A percentile compares a stretch with the other conserved stretches of the same genome.
phyloP scores from a whole-genome alignment of 1,284 basidiomycete species.

The Sporisorium graminicola region DNA sequence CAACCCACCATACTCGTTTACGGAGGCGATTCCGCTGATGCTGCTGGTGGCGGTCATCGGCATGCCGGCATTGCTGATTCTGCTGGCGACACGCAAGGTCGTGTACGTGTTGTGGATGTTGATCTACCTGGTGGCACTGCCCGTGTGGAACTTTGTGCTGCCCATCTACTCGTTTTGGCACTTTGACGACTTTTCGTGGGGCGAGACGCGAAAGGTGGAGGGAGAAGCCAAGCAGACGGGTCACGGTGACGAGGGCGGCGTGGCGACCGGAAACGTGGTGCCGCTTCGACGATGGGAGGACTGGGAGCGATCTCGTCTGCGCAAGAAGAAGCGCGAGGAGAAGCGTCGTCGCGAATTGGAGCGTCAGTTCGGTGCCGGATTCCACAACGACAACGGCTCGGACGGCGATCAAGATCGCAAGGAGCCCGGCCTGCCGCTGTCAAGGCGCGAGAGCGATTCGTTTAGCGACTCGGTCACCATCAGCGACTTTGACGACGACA shows the following conservation, averaged over 20 bases:
- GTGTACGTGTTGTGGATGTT: slow-evolving; percentile 98
- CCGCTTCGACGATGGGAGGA: slow-evolving; percentile 98
- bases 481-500: slow-evolving; percentile 81
- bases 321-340: slow-evolving; percentile 91
- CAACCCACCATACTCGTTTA: slow-evolving; percentile 84
- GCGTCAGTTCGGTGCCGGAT: slow-evolving; percentile 75
- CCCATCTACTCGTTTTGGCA: slow-evolving; percentile 98
- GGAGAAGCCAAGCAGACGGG: slow-evolving; percentile 74
- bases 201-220: slow-evolving; percentile 96
- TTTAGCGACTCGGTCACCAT: slow-evolving; percentile 43
- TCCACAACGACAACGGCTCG: slow-evolving; percentile 74
- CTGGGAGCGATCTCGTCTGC: slow-evolving; percentile 96
- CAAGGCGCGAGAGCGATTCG: slow-evolving; percentile 45
- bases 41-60: slow-evolving; percentile 90
- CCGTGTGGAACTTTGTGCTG: slow-evolving; percentile 74
- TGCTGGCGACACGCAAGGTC: slow-evolving; percentile 92
- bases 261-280: slow-evolving; percentile 76
- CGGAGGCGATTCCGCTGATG: slow-evolving; percentile 93
- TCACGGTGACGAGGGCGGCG: slow-evolving; percentile 78
- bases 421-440: slow-evolving; percentile 37
- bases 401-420: slow-evolving; percentile 52
- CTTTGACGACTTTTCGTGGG: slow-evolving; percentile 99
- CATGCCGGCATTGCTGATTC: slow-evolving; percentile 89
- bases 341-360: slow-evolving; percentile 73
- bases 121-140: slow-evolving; percentile 81